Base-by-base conservation (phyloP, 1,139 yeast species). In the Protomyces macrosporus region DNA sequence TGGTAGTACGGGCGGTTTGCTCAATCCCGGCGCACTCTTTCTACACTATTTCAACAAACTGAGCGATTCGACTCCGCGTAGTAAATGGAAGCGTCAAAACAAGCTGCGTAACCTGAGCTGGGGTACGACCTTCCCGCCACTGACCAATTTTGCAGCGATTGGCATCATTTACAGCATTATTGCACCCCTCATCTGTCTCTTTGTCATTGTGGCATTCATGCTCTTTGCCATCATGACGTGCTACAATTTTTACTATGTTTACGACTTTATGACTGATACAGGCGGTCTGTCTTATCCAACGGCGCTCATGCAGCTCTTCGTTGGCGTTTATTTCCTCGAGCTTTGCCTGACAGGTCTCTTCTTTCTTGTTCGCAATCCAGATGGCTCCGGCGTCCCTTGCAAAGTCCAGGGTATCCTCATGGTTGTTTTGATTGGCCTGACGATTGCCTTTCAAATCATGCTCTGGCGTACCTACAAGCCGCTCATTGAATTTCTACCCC, bases 111-210 rank as follows among this genome's bases (percentile, higher is more conserved):
- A 83, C 1, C 81, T 86, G 71, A 79, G 83, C 23, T 93, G 96
- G 96, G 98, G 98, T 66, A 88, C 96, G 0, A 79, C 84, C 1
- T 91, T 88, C 81, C 97, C 97, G 4, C 79, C 85, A 7, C 90
- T 87, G 76, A 86, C 96, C 56, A 85, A 87, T 73, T 82, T 91
- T 79, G 88, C 88, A 1, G 88, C 89, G 66, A 89, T 93, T 68
- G 78, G 87, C 57, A 78, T 91, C 68, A 84, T 91, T 6, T 93
- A 89, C 75, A 78, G 96, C 3, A 81, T 90, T 66, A 89, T 91
- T 71, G 81, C 97, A 1, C 98, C 98, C 55, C 73, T 86, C 63
- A 81, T 86, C 67, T 77, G 93, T 69, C 14, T 51, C 6, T 91
- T 93, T 72, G 83, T 90, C 1, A 79, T 84, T 9, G 78, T 83